Evolutionary conservation across 1,284 basidiomycete genomes (phyloP).

Genomic region (Naganishia liquefaciens): DNA sequence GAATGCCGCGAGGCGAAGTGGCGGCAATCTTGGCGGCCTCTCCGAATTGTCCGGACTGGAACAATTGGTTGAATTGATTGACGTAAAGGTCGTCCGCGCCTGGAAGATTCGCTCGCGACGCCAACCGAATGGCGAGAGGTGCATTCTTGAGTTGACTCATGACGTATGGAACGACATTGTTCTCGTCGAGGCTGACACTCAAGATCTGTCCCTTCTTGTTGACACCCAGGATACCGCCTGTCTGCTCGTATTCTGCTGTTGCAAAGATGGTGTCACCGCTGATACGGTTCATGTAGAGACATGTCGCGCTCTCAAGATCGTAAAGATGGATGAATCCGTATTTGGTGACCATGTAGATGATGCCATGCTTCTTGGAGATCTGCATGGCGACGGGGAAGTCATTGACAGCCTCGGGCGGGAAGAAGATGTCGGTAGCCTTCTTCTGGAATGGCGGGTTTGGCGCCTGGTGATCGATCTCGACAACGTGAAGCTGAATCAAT

Average conservation of each 20-base stretch:
- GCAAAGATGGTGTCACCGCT: constrained; percentile 99
- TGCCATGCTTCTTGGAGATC: constrained; percentile 94
- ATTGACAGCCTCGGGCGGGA: constrained; percentile 95
- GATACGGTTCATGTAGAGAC: constrained; percentile 99
- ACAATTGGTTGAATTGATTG: constrained; percentile 91
- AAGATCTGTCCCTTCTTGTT: constrained; percentile 99
- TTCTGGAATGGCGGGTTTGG: constrained; percentile 96
- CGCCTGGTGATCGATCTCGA: constrained; percentile 95
- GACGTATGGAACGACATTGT: constrained; percentile 94
- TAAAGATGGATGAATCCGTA: constrained; percentile 99
- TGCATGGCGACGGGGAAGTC: constrained; percentile 99
- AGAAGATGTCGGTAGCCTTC: constrained; percentile 99
- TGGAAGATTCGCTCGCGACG: constrained; percentile 93
- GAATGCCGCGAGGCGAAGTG: constrained; percentile 93
- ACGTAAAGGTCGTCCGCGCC: constrained; percentile 97
- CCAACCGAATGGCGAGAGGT: constrained; percentile 96
- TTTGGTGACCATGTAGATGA: constrained; percentile 97
- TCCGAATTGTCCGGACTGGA: constrained; percentile 83
- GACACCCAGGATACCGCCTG: constrained; percentile 96
- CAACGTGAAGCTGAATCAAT: constrained; percentile 83
- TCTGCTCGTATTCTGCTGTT: constrained; percentile 91
- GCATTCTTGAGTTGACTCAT: constrained; percentile 90
- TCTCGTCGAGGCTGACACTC: constrained; percentile 94
- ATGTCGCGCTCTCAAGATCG: constrained; percentile 96
- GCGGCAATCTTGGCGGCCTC: constrained; percentile 99